Evolutionary conservation across 495 filamentous ascomycete species (phyloP).

Genomic region (Neurospora intermedia): DNA sequence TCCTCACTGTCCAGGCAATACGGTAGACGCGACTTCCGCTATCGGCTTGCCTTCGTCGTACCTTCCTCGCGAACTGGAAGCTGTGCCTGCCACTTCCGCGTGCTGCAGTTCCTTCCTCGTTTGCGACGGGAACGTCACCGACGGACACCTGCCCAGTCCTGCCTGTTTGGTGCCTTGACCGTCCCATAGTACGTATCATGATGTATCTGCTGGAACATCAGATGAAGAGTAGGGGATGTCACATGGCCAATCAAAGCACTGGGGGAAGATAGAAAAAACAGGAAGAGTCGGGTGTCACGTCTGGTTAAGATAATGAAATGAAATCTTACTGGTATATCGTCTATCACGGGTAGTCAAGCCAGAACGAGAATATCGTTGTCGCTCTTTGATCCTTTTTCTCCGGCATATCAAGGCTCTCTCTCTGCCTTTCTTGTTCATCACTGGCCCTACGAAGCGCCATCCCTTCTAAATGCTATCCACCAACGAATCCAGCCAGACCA

Average conservation of each 20-base stretch:
- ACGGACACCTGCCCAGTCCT: not conserved
- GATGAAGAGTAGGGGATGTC: not conserved
- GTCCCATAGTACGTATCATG: too few species aligned
- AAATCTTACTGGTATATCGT: not conserved
- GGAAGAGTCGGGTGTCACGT: not conserved
- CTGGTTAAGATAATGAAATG: not conserved
- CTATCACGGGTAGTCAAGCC: not conserved
- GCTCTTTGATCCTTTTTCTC: not conserved
- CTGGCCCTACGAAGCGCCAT: not conserved
- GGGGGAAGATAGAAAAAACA: not conserved
- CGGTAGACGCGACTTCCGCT: not conserved
- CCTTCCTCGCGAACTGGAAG: not conserved
- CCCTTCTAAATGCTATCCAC: not conserved
- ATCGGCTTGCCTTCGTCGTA: not conserved
- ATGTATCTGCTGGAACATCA: not conserved
- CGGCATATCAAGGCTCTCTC: not conserved
- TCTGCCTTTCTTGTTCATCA: not conserved
- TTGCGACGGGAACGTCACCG: not conserved
- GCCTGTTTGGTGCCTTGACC: not conserved
- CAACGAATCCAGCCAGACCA: not conserved
- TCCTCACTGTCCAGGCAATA: not conserved
- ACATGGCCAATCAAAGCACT: not conserved
- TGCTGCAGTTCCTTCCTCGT: not conserved
- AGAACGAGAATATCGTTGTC: not conserved
- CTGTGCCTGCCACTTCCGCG: not conserved